Evolutionary conservation across 1,284 basidiomycete species (phyloP).

Genomic region (Sporisorium reilianum): DNA sequence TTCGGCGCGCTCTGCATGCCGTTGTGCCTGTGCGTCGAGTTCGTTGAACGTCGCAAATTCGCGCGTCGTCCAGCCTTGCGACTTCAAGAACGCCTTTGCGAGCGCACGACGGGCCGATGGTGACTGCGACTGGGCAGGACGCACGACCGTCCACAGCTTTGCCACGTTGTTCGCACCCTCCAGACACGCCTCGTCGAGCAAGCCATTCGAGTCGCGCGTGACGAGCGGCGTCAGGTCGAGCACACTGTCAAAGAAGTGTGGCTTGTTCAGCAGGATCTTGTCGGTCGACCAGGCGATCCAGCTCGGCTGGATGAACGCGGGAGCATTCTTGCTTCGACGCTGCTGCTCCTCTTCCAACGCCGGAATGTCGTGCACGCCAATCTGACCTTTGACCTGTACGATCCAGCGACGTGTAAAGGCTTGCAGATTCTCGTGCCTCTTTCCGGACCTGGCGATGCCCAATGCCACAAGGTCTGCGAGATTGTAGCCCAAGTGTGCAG

Average conservation of each 20-base stretch:
- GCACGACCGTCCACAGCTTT: constrained; percentile 13
- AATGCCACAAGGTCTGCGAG: constrained; percentile 47
- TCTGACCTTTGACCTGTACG: constrained; percentile 46
- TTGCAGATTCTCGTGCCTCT: constrained; percentile 32
- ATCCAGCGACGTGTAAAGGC: constrained; percentile 20
- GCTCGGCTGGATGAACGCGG: constrained; percentile 7
- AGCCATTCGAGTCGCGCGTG: constrained; percentile 20
- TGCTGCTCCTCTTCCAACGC: constrained; percentile 44
- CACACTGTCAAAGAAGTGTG: constrained; percentile 55
- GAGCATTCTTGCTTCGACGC: constrained; percentile 1
- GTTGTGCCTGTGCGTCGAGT: constrained; percentile 50
- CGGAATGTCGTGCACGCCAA: constrained; percentile 59
- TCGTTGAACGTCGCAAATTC: constrained; percentile 60
- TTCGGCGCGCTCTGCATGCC: constrained; percentile 36
- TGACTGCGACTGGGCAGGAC: constrained; percentile 7
- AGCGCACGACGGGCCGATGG: neutral
- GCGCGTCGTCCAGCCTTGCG: constrained; percentile 52
- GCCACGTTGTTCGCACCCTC: constrained; percentile 25
- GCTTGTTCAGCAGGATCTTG: constrained; percentile 60
- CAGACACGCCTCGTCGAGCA: constrained; percentile 29
- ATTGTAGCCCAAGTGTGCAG: constrained; percentile 51
- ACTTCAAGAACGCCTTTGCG: constrained; percentile 31
- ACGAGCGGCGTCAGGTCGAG: constrained; percentile 54
- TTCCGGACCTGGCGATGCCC: constrained; percentile 23
- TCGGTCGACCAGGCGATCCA: constrained; percentile 64